A percentile compares a stretch with the other conserved stretches of the same genome.
phyloP scores from a whole-genome alignment of 306 rosid genomes.

The Quercus gilva region DNA sequence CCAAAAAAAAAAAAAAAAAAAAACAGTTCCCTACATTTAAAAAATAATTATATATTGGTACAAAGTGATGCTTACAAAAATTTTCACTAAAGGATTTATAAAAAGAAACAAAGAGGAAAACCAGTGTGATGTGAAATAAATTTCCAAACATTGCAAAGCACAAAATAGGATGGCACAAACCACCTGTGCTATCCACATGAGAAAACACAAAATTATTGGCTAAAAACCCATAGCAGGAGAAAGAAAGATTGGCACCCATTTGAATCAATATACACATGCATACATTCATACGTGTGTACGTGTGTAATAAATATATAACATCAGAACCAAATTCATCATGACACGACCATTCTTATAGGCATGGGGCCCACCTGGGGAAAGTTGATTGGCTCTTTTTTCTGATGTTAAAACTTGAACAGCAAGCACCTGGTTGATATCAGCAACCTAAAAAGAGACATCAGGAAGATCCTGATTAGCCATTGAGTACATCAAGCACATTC shows the following conservation, averaged over 20 bases:
- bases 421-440: slow-evolving; percentile 81
- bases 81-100: too few relatives aligned
- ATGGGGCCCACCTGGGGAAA: slow-evolving; percentile 70
- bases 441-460: slow-evolving; percentile 61
- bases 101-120: too few relatives aligned
- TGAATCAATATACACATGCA: not conserved
- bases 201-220: not conserved
- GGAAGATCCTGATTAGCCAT: slow-evolving; percentile 12
- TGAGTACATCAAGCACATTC: not conserved
- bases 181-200: not conserved
- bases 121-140: not conserved
- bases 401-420: slow-evolving; percentile 79
- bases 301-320: not conserved
- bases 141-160: not conserved
- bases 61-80: too few relatives aligned
- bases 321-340: slow-evolving; percentile 20
- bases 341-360: slow-evolving; percentile 20
- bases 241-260: not conserved
- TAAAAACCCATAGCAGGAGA: not conserved
- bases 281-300: too few relatives aligned
- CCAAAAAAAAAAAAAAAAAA: too few relatives aligned
- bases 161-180: not conserved
- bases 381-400: slow-evolving; percentile 65
- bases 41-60: too few relatives aligned
- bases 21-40: too few relatives aligned